Percentiles rank a stretch among this genome's conserved stretches.
Conservation (phyloP, 148 eudicot species). For the Fagopyrum esculentum region DNA sequence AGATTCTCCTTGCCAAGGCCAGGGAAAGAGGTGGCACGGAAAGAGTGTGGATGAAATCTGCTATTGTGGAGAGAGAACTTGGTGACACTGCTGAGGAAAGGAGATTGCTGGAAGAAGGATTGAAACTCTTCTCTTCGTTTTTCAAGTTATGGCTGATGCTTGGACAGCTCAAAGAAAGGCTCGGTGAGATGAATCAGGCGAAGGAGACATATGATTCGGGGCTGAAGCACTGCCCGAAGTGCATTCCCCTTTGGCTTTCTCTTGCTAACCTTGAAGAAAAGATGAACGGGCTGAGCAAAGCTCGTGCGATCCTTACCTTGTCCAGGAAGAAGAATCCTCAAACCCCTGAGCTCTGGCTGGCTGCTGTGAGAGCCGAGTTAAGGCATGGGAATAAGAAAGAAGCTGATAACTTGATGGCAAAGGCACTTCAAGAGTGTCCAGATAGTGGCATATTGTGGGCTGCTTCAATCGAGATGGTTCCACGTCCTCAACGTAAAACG, state of each 20-base stretch:
- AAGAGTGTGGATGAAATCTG: constrained; percentile 97
- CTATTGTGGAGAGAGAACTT: constrained; percentile 88
- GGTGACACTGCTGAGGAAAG: constrained; percentile 76
- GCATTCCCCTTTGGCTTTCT: constrained; percentile 85
- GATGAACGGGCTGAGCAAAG: constrained; percentile 76
- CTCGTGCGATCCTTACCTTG: constrained; percentile 77
- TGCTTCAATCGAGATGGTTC: constrained; percentile 79
- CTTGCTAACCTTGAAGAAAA: constrained; percentile 83
- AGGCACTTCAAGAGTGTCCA: constrained; percentile 92
- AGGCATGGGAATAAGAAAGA: constrained; percentile 81
- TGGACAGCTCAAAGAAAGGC: constrained; percentile 82
- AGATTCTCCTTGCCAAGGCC: constrained; percentile 85
- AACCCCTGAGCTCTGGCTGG: constrained; percentile 92
- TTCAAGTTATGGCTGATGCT: constrained; percentile 93
- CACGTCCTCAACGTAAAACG: constrained; percentile 78
- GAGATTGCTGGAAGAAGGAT: constrained; percentile 71
- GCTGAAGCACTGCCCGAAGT: constrained; percentile 57
- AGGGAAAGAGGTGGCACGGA: constrained; percentile 80
- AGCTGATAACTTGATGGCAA: constrained; percentile 83
- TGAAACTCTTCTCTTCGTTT: constrained; percentile 66
- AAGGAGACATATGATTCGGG: constrained; percentile 67
- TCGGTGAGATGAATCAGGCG: constrained; percentile 42
- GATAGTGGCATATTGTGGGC: constrained; percentile 92
- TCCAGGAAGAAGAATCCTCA: constrained; percentile 82
- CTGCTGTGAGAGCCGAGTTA: constrained; percentile 78